Evolutionary conservation across 1,139 yeast species (phyloP).

Genomic region (Pichia sp.): DNA sequence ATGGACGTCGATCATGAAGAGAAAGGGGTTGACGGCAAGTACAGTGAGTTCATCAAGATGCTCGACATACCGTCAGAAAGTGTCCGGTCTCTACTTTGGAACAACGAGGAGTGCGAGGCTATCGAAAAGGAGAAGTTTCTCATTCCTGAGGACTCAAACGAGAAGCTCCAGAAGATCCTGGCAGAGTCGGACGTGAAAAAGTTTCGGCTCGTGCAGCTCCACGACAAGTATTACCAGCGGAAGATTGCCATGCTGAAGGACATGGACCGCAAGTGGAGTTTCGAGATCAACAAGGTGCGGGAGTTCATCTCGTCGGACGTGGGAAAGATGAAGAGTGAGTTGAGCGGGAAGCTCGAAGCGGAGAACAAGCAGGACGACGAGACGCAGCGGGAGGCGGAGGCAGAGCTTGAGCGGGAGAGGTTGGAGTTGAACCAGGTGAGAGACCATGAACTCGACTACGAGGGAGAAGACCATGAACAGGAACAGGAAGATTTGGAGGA

Average conservation of each 20-base stretch:
- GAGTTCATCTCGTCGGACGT: constrained; percentile 24
- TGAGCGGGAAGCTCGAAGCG: constrained; percentile 18
- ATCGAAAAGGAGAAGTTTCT: constrained; percentile 21
- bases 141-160: constrained; percentile 27
- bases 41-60: constrained; percentile 11
- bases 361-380: constrained; percentile 16
- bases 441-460: background rate
- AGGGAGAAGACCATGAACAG: constrained; percentile 2
- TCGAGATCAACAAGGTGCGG: constrained; percentile 23
- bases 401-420: constrained; percentile 14
- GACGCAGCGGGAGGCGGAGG: constrained; percentile 15
- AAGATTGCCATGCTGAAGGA: constrained; percentile 23
- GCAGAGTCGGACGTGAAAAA: constrained; percentile 24
- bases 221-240: constrained; percentile 26
- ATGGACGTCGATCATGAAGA: background rate
- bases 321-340: constrained; percentile 16
- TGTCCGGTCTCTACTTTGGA: constrained; percentile 7
- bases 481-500: constrained; percentile 3
- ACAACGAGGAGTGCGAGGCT: constrained; percentile 5
- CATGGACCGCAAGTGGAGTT: constrained; percentile 28
- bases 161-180: constrained; percentile 23
- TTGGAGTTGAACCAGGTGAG: constrained; percentile 5
- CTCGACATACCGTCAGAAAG: constrained; percentile 7
- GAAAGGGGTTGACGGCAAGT: constrained; percentile 7
- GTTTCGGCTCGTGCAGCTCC: constrained; percentile 28